Percentiles rank a stretch among this genome's conserved stretches.
phyloP scores from a whole-genome alignment of 768 basidiomycete genomes.

The Tulasnella sp. region DNA sequence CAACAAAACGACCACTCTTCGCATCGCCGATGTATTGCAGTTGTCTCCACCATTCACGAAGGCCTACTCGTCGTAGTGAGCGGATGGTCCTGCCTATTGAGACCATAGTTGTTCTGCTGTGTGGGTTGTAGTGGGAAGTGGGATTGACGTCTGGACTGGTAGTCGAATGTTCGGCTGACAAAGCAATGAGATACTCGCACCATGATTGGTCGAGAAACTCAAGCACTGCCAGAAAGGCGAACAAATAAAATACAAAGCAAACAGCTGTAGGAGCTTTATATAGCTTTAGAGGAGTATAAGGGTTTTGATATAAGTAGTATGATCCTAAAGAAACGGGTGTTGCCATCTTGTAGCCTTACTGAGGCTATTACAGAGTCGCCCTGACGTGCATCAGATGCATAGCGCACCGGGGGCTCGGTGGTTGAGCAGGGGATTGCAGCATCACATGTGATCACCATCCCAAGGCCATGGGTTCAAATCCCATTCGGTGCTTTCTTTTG shows the following conservation, averaged over 20 bases:
- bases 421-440: slow-evolving; percentile 14
- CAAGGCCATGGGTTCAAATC: slow-evolving; percentile 11
- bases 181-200: background rate
- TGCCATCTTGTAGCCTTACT: background rate
- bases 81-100: slow-evolving; percentile 68
- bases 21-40: slow-evolving; percentile 92
- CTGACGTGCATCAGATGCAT: background rate
- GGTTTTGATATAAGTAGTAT: no score
- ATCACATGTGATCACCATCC: background rate
- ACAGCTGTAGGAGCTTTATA: no score
- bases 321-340: no score
- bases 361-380: background rate
- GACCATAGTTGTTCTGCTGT: slow-evolving; percentile 37
- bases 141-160: background rate
- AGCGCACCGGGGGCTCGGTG: slow-evolving; percentile 13
- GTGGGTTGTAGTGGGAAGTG: background rate
- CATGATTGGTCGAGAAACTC: background rate
- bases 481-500: slow-evolving; percentile 8
- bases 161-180: background rate
- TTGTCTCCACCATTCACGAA: slow-evolving; percentile 82
- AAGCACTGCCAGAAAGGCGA: background rate
- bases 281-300: no score
- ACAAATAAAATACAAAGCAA: no score
- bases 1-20: slow-evolving; percentile 68
- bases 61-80: slow-evolving; percentile 59